These are phyloP conservation scores for Dothidotthia symphoricarpi DNA, from an alignment of 2,329 filamentous ascomycete genomes.

Conservation along the genomic window DNA sequence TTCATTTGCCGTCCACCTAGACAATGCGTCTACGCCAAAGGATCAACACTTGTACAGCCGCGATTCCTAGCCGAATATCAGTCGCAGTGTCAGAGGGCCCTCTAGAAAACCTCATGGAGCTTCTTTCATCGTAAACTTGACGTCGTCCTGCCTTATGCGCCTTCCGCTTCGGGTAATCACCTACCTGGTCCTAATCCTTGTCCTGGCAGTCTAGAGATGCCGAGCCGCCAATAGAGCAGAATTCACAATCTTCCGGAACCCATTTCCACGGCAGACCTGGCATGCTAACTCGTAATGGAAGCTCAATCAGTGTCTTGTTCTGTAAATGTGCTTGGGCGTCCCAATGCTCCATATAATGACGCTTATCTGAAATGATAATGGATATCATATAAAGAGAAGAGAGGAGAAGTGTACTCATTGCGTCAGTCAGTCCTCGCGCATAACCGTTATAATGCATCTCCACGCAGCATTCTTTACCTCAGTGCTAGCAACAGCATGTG, in stretches of 20 bases:
- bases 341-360: conserved; percentile 2
- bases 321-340: conserved; percentile 2
- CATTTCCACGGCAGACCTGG: conserved; percentile 6
- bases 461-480: conserved; percentile 8
- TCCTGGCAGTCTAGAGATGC: conserved; percentile 19
- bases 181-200: conserved; percentile 21
- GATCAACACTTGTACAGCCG: too few relatives aligned
- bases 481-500: conserved; percentile 19
- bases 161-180: conserved; percentile 30
- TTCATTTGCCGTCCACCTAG: too few relatives aligned
- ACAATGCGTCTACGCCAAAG: too few relatives aligned
- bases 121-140: neutral
- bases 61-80: too few relatives aligned
- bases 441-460: conserved; percentile 20
- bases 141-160: conserved; percentile 16
- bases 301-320: conserved; percentile 16
- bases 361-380: neutral
- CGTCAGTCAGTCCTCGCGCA: neutral
- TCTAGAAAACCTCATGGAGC: too few relatives aligned
- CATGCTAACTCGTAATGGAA: conserved; percentile 30
- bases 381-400: conserved; percentile 13
- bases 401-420: neutral
- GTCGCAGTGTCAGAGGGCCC: too few relatives aligned
- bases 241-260: conserved; percentile 8
- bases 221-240: conserved; percentile 21